A percentile compares a stretch with the other conserved stretches of the same genome.
Conservation (phyloP, 2,329 filamentous ascomycete genomes). For the Rhynchosporium graminicola region DNA sequence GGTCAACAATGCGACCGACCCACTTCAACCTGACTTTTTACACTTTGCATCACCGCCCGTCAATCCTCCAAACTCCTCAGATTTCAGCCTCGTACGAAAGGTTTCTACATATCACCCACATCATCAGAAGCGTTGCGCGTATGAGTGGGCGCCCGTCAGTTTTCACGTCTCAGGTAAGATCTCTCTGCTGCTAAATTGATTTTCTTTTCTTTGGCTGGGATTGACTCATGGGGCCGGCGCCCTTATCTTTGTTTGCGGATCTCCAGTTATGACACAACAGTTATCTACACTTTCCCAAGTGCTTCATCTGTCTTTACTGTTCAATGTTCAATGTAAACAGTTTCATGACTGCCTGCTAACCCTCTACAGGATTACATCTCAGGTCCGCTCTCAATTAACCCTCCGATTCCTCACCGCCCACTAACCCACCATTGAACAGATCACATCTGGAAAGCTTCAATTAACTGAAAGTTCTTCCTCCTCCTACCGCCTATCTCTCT, state of each 20-base stretch:
- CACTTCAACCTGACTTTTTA: conserved; percentile 15
- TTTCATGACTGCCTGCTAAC: conserved; percentile 45
- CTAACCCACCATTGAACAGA: conserved; percentile 37
- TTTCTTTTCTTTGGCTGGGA: neutral
- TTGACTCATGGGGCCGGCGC: conserved; percentile 4
- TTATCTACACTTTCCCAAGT: conserved; percentile 21
- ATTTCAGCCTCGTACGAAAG: conserved; percentile 17
- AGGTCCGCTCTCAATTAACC: conserved; percentile 48
- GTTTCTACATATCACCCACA: conserved; percentile 15
- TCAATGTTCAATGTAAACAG: conserved; percentile 20
- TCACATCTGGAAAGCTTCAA: conserved; percentile 48
- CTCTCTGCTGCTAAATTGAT: conserved; percentile 5
- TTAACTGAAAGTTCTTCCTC: conserved; percentile 41
- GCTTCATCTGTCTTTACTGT: conserved; percentile 15
- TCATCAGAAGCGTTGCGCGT: conserved; percentile 55
- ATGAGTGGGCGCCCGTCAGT: conserved; percentile 83
- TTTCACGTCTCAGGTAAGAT: conserved; percentile 80
- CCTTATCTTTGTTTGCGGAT: conserved; percentile 29
- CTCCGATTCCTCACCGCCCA: conserved; percentile 31
- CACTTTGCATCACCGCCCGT: neutral
- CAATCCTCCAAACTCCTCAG: neutral
- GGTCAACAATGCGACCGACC: neutral
- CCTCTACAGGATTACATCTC: conserved; percentile 69
- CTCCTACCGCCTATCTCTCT: conserved; percentile 27
- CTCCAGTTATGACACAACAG: conserved; percentile 1